Percentiles rank a stretch among this genome's conserved stretches.
phyloP scores from a whole-genome alignment of 208 protist species.

The Acanthamoeba divionensis region DNA sequence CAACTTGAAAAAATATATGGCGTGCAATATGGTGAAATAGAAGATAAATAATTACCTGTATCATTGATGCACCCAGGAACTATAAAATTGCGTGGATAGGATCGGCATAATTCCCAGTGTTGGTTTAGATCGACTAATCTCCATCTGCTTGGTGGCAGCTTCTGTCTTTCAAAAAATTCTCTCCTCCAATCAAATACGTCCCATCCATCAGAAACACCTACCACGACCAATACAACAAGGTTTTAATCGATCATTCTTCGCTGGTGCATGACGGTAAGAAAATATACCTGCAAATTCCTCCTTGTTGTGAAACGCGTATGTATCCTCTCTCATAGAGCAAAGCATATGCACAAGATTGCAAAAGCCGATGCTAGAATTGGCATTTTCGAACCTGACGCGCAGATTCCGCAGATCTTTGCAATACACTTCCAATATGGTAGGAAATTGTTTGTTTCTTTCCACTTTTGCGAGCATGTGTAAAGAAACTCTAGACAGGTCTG shows the following conservation, averaged over 20 bases:
- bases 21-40: too few species aligned
- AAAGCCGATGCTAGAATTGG: slow-evolving; percentile 44
- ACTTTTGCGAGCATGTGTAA: slow-evolving; percentile 47
- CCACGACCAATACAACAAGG: too few species aligned
- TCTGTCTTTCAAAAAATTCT: slow-evolving; percentile 45
- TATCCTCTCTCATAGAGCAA: slow-evolving; percentile 4
- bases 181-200: slow-evolving; percentile 47
- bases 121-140: neutral
- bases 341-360: slow-evolving; percentile 19
- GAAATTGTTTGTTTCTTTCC: slow-evolving; percentile 46
- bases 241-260: too few species aligned
- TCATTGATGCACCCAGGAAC: slow-evolving; percentile 26
- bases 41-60: neutral
- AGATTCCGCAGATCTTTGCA: slow-evolving; percentile 52
- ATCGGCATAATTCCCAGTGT: slow-evolving; percentile 50
- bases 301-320: slow-evolving; percentile 56
- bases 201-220: slow-evolving; percentile 7
- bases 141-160: neutral
- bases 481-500: slow-evolving; percentile 4
- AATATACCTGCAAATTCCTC: slow-evolving; percentile 23
- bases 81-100: slow-evolving; percentile 45
- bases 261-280: too few species aligned
- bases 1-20: too few species aligned
- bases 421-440: slow-evolving; percentile 29
- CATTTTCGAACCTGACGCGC: slow-evolving; percentile 49